Evolutionary conservation across 345 rosid genomes (phyloP).

Genomic region (Limnanthes douglasii): DNA sequence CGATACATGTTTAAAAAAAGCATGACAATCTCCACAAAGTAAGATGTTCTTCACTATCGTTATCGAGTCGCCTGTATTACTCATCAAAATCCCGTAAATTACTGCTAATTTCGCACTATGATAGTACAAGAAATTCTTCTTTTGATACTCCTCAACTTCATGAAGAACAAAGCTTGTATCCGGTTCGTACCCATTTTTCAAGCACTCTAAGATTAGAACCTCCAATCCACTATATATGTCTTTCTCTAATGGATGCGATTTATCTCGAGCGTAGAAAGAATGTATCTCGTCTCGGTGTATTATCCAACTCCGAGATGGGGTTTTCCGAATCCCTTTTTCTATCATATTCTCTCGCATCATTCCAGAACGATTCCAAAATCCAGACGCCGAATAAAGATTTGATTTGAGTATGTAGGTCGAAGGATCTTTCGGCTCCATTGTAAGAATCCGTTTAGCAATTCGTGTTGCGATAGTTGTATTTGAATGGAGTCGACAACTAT

Average conservation of each 20-base stretch:
- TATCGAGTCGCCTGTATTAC: slow-evolving; percentile 28
- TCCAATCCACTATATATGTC: slow-evolving; percentile 65
- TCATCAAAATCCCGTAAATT: slow-evolving; percentile 53
- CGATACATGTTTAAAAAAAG: slow-evolving; percentile 46
- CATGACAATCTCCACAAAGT: slow-evolving; percentile 77
- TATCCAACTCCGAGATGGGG: slow-evolving; percentile 73
- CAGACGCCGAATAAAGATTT: slow-evolving; percentile 81
- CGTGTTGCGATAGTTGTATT: slow-evolving; percentile 41
- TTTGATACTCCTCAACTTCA: slow-evolving; percentile 76
- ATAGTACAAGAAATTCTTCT: slow-evolving; percentile 61
- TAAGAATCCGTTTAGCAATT: slow-evolving; percentile 35
- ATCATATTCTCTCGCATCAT: slow-evolving; percentile 51
- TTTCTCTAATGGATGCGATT: slow-evolving; percentile 42
- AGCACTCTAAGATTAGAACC: slow-evolving; percentile 52
- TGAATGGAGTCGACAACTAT: slow-evolving; percentile 53
- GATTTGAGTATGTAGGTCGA: slow-evolving; percentile 57
- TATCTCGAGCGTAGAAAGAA: slow-evolving; percentile 47
- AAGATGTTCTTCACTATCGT: slow-evolving; percentile 55
- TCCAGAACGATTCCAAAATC: slow-evolving; percentile 74
- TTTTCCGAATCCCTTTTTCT: slow-evolving; percentile 37
- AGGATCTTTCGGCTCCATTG: slow-evolving; percentile 40
- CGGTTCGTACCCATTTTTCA: slow-evolving; percentile 57
- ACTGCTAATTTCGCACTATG: slow-evolving; percentile 87
- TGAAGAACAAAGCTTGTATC: slow-evolving; percentile 83
- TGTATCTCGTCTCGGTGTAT: slow-evolving; percentile 42